Percentiles rank a stretch among this genome's conserved stretches.
phyloP scores from a whole-genome alignment of 768 basidiomycete genomes.

The Porphyrellus cyaneotinctus region DNA sequence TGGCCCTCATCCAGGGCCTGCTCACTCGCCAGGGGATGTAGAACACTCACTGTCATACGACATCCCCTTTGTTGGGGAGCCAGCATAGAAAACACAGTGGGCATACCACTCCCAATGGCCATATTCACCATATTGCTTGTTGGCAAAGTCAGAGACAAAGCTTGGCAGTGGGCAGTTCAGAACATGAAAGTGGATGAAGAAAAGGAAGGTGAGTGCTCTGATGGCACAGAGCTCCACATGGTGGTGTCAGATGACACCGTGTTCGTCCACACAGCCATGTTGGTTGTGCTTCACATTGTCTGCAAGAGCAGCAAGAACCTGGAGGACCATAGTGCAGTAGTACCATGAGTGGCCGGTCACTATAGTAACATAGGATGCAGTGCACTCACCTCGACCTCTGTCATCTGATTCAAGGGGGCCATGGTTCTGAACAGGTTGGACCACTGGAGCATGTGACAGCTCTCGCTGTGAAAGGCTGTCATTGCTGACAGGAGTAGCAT shows the following conservation, averaged over 20 bases:
- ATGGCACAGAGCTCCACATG: constrained; percentile 30
- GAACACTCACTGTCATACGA: constrained; percentile 28
- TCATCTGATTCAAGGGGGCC: too few relatives aligned
- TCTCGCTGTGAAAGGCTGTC: background rate
- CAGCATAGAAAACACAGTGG: constrained; percentile 22
- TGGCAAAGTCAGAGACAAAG: constrained; percentile 29
- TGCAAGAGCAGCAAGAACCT: too few relatives aligned
- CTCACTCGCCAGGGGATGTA: too few relatives aligned
- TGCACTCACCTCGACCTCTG: too few relatives aligned
- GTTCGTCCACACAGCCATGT: constrained; percentile 30
- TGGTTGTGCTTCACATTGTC: constrained; percentile 34
- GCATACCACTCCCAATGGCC: constrained; percentile 31
- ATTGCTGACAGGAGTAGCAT: constrained; percentile 2
- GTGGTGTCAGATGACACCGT: constrained; percentile 28
- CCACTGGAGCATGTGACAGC: too few relatives aligned
- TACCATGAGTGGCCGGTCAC: too few relatives aligned
- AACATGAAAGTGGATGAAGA: constrained; percentile 33
- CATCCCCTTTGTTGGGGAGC: constrained; percentile 17
- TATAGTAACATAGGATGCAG: too few relatives aligned
- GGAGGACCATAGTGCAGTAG: too few relatives aligned
- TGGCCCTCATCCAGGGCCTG: too few relatives aligned
- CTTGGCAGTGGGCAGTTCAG: constrained; percentile 10
- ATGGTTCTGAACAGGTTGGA: too few relatives aligned
- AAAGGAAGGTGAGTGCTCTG: constrained; percentile 23
- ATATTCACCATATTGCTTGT: constrained; percentile 21